Percentiles rank a stretch among this genome's conserved stretches.
Conservation (phyloP, 1,284 basidiomycete species). For the Cutaneotrichosporon sp. region DNA sequence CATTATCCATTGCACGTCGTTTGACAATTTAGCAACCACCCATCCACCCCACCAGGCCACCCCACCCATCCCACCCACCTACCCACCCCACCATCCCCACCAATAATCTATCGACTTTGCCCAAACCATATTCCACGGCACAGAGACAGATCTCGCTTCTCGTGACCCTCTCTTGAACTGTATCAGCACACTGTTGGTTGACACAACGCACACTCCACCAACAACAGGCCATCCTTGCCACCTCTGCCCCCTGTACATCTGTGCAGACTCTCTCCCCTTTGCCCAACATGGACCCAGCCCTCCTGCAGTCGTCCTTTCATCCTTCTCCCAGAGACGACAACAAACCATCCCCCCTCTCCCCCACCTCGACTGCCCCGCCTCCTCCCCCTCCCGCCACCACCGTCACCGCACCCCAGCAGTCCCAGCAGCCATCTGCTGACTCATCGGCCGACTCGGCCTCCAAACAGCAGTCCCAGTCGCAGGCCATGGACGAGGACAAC, state of each 20-base stretch:
- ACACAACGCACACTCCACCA: neutral
- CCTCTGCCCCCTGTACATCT: neutral
- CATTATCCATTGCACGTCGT: too few species aligned
- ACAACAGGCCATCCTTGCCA: neutral
- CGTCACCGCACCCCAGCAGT: neutral
- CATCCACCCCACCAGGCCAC: too few species aligned
- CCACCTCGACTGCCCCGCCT: neutral
- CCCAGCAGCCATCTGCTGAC: neutral
- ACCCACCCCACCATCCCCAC: too few species aligned
- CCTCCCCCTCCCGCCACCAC: neutral
- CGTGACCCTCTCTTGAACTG: too few species aligned
- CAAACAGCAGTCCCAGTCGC: neutral
- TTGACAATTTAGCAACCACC: too few species aligned
- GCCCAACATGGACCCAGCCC: conserved; percentile 24
- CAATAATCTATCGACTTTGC: too few species aligned
- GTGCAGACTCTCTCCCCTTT: too few species aligned
- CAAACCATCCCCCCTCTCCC: conserved; percentile 10
- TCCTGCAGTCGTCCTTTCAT: conserved; percentile 13
- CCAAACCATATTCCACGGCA: too few species aligned
- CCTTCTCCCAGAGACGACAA: conserved; percentile 13
- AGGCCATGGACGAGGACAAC: conserved; percentile 26
- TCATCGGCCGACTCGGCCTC: neutral
- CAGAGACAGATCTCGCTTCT: too few species aligned
- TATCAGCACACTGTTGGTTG: too few species aligned
- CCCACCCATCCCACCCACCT: too few species aligned